Percentiles rank a stretch among this genome's conserved stretches.
Conservation (phyloP, 352 stramenopile genomes). For the Phytophthora colocasiae region DNA sequence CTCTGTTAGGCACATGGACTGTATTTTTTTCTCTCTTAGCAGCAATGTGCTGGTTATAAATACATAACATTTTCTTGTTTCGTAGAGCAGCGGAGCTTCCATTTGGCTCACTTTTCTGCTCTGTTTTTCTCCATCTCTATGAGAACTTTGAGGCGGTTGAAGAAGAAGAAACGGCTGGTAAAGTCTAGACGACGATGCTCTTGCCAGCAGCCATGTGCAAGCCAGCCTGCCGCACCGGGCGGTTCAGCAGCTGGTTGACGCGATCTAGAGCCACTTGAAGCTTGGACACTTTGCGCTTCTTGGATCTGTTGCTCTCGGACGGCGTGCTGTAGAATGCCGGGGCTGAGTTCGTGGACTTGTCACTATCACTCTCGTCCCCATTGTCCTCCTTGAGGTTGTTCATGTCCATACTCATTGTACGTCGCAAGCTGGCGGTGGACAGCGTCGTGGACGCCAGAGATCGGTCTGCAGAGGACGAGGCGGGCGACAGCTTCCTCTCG, state of each 20-base stretch:
- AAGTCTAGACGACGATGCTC: slow-evolving; percentile 73
- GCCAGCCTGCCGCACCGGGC: slow-evolving; percentile 72
- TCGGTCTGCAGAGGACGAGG: slow-evolving; percentile 15
- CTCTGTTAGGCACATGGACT: slow-evolving; percentile 24
- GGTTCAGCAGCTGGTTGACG: slow-evolving; percentile 79
- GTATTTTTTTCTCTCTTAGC: slow-evolving; percentile 33
- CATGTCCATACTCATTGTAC: slow-evolving; percentile 36
- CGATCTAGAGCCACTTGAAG: slow-evolving; percentile 69
- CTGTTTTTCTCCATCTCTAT: slow-evolving; percentile 36
- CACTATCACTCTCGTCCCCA: slow-evolving; percentile 33
- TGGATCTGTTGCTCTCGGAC: slow-evolving; percentile 48
- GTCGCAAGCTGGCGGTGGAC: slow-evolving; percentile 25
- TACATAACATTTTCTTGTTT: slow-evolving; percentile 33
- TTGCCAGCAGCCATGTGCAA: slow-evolving; percentile 67
- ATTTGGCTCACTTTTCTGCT: slow-evolving; percentile 27
- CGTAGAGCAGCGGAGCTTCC: slow-evolving; percentile 29
- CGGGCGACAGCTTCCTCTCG: slow-evolving; percentile 26
- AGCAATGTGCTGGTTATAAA: slow-evolving; percentile 33
- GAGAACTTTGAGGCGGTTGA: slow-evolving; percentile 10
- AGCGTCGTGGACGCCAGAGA: slow-evolving; percentile 33
- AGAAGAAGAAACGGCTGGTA: slow-evolving; percentile 10
- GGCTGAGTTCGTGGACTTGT: slow-evolving; percentile 28
- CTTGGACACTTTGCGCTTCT: slow-evolving; percentile 74
- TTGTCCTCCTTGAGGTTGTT: slow-evolving; percentile 29
- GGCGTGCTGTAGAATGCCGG: slow-evolving; percentile 39